Conservation (phyloP, 2,329 filamentous ascomycete genomes). For the Ilyonectria mors-panacis region DNA sequence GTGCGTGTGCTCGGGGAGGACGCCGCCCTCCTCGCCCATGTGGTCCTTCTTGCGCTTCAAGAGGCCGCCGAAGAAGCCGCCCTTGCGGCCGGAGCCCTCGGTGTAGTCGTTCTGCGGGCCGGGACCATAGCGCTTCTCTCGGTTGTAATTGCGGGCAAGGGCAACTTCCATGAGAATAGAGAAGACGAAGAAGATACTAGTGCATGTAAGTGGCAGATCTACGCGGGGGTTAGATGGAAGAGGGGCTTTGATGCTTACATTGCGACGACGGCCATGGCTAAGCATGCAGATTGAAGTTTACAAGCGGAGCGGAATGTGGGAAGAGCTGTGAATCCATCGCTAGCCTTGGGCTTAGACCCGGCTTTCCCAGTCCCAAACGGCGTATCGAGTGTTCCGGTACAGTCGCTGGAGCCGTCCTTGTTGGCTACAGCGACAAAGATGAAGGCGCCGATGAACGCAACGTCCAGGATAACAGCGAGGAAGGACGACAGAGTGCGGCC, state of each 20-base stretch:
- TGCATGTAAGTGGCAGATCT: conserved; percentile 13
- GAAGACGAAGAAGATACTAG: conserved; percentile 80
- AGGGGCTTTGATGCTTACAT: conserved; percentile 66
- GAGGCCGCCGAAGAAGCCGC: conserved; percentile 54
- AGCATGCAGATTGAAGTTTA: conserved; percentile 80
- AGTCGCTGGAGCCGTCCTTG: conserved; percentile 76
- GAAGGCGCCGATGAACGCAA: conserved; percentile 83
- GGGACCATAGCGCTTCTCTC: conserved; percentile 79
- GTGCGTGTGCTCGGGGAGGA: conserved; percentile 58
- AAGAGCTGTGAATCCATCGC: conserved; percentile 62
- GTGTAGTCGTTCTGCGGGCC: conserved; percentile 70
- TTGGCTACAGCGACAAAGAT: conserved; percentile 86
- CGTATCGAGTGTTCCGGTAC: conserved; percentile 72
- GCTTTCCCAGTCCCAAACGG: conserved; percentile 77
- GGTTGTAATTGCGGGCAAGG: conserved; percentile 79
- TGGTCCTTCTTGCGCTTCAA: conserved; percentile 48
- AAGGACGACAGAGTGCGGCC: conserved; percentile 81
- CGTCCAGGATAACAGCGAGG: conserved; percentile 81
- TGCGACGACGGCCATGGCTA: conserved; percentile 84
- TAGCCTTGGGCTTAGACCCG: conserved; percentile 63
- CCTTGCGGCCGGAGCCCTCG: conserved; percentile 58
- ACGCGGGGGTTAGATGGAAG: neutral
- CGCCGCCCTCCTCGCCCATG: conserved; percentile 48
- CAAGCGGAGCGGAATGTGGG: conserved; percentile 72
- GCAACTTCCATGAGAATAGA: conserved; percentile 79